phyloP scores from a whole-genome alignment of 2,329 filamentous ascomycete species.

The Thermothelomyces thermophilus region DNA sequence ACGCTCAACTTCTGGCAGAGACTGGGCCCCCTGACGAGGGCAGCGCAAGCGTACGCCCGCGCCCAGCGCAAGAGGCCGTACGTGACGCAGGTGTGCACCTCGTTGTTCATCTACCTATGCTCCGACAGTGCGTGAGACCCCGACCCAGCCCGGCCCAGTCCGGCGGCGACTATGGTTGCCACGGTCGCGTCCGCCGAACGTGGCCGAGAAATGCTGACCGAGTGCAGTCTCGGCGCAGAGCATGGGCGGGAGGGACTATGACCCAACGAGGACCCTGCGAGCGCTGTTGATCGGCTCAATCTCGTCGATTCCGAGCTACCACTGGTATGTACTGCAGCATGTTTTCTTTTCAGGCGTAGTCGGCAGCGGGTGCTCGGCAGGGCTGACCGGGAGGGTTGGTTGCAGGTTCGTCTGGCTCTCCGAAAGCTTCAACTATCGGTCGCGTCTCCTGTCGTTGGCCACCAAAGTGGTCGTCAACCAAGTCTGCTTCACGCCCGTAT shows the following conservation, averaged over 20 bases:
- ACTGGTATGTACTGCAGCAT: constrained; percentile 68
- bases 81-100: constrained; percentile 69
- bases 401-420: constrained; percentile 74
- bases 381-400: background rate
- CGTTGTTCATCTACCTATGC: constrained; percentile 69
- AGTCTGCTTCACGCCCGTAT: constrained; percentile 70
- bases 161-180: background rate
- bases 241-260: constrained; percentile 57
- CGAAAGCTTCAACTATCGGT: constrained; percentile 75
- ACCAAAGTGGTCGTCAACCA: constrained; percentile 80
- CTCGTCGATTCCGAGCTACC: constrained; percentile 70
- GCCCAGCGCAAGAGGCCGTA: constrained; percentile 68
- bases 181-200: background rate
- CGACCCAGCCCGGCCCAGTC: background rate
- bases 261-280: constrained; percentile 60
- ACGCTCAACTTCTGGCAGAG: constrained; percentile 48
- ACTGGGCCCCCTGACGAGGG: constrained; percentile 49
- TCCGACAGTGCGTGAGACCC: constrained; percentile 48
- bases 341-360: background rate
- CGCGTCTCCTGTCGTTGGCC: constrained; percentile 61
- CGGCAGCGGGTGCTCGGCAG: background rate
- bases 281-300: constrained; percentile 68
- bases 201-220: background rate
- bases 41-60: constrained; percentile 56
- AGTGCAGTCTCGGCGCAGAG: constrained; percentile 59